phyloP scores from a whole-genome alignment of 345 rosid species.

The Corchorus capsularis region DNA sequence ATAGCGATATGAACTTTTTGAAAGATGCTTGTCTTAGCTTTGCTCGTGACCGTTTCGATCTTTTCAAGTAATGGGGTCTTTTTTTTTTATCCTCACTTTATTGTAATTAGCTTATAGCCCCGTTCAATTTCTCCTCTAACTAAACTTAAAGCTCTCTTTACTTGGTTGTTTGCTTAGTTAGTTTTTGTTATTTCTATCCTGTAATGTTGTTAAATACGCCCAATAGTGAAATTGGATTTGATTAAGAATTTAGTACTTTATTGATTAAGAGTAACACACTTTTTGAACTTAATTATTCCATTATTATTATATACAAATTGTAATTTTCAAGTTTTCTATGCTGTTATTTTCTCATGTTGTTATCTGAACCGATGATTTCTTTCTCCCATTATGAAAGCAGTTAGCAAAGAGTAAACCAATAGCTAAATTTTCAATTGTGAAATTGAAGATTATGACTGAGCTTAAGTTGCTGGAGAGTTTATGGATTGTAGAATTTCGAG shows the following conservation, averaged over 20 bases:
- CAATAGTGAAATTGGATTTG: neutral
- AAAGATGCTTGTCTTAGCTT: constrained; percentile 85
- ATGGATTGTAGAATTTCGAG: neutral
- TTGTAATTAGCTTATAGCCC: neutral
- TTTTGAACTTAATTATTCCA: neutral
- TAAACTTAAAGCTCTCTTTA: neutral
- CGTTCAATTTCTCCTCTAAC: constrained; percentile 4
- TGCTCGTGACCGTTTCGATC: constrained; percentile 85
- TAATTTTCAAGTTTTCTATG: neutral
- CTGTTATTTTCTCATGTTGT: neutral
- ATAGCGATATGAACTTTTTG: constrained; percentile 55
- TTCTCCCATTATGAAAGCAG: neutral
- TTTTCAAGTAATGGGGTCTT: constrained; percentile 50
- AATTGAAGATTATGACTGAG: neutral
- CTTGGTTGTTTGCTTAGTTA: neutral
- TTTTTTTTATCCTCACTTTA: neutral
- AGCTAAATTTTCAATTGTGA: neutral
- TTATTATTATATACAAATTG: neutral
- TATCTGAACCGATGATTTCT: too few relatives aligned
- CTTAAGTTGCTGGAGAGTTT: neutral
- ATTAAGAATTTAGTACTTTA: neutral
- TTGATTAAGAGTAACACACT: neutral
- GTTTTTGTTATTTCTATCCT: neutral
- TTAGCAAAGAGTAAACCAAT: neutral
- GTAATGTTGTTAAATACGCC: neutral